A percentile compares a stretch with the other conserved stretches of the same genome.
Conservation (phyloP, 805 yeast genomes). For the Brettanomyces custersianus region DNA sequence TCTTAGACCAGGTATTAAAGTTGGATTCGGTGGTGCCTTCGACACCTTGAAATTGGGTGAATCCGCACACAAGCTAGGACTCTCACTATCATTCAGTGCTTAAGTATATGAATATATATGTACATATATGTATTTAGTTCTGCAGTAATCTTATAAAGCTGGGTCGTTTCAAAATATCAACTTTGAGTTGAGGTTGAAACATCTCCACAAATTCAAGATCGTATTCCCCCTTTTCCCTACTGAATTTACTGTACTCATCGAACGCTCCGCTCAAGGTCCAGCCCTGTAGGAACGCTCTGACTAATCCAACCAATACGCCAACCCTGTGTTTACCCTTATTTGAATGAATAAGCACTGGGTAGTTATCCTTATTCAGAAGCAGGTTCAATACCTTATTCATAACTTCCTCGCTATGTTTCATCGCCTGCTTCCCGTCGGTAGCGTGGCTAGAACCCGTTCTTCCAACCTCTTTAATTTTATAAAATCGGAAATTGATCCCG, state of each 20-base stretch:
- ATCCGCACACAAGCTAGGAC: conserved; percentile 97
- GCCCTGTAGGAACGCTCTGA: conserved; percentile 78
- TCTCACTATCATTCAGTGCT: conserved; percentile 88
- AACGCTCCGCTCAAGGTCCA: conserved; percentile 92
- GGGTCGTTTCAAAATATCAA: conserved; percentile 45
- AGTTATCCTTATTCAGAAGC: conserved; percentile 56
- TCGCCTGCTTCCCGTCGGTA: conserved; percentile 43
- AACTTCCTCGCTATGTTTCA: conserved; percentile 45
- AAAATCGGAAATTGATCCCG: conserved; percentile 41
- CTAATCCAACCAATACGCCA: conserved; percentile 86
- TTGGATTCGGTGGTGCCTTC: conserved; percentile 95
- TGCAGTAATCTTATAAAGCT: conserved; percentile 43
- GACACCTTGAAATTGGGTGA: conserved; percentile 93
- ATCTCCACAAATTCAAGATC: conserved; percentile 86
- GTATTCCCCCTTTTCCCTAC: conserved; percentile 87
- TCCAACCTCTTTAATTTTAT: conserved; percentile 43
- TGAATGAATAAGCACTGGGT: conserved; percentile 84
- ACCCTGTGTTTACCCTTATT: conserved; percentile 97
- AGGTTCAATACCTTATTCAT: conserved; percentile 49
- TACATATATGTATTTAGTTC: not conserved
- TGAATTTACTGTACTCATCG: conserved; percentile 88
- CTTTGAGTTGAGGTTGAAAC: conserved; percentile 54
- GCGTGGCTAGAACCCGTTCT: conserved; percentile 2
- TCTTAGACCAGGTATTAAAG: conserved; percentile 90
- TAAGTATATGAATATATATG: conserved; percentile 28